phyloP scores from a whole-genome alignment of 2,329 filamentous ascomycete genomes.

The Pseudogymnoascus sp. region DNA sequence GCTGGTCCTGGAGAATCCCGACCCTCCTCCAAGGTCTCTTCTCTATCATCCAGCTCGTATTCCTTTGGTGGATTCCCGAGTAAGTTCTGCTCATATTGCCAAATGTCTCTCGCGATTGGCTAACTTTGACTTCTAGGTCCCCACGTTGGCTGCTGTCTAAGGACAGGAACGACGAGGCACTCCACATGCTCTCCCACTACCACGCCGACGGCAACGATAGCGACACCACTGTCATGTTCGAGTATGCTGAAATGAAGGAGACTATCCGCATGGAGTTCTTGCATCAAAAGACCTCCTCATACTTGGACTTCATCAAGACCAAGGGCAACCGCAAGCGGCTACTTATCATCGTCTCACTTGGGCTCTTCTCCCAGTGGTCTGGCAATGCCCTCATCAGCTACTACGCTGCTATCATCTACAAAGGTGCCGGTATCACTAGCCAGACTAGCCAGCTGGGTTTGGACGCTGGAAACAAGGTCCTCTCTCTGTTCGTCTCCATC shows the following conservation, averaged over 20 bases:
- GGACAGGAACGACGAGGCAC: constrained; percentile 43
- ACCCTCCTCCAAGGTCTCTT: constrained; percentile 38
- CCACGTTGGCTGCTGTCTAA: constrained; percentile 53
- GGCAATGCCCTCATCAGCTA: constrained; percentile 61
- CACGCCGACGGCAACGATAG: constrained; percentile 46
- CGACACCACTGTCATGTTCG: constrained; percentile 39
- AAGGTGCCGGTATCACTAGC: constrained; percentile 48
- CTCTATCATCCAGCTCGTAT: constrained; percentile 33
- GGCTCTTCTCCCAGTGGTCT: constrained; percentile 59
- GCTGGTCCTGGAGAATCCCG: constrained; percentile 32
- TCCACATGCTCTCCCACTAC: constrained; percentile 43
- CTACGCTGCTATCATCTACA: constrained; percentile 55
- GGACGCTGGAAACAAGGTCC: not conserved
- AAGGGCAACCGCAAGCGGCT: constrained; percentile 57
- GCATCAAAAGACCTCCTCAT: constrained; percentile 41
- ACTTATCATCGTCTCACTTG: constrained; percentile 52
- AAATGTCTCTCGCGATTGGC: constrained; percentile 41
- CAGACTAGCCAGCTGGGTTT: constrained; percentile 14
- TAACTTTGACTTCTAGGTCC: constrained; percentile 41
- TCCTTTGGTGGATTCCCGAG: constrained; percentile 7
- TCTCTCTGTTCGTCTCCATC: constrained; percentile 36
- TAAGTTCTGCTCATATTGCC: constrained; percentile 37
- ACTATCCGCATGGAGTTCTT: constrained; percentile 22
- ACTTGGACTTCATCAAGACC: constrained; percentile 42
- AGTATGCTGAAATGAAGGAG: constrained; percentile 28